Evolutionary conservation across 1,139 yeast genomes (phyloP).

Genomic region (Barnettozyma hawaiiensis): DNA sequence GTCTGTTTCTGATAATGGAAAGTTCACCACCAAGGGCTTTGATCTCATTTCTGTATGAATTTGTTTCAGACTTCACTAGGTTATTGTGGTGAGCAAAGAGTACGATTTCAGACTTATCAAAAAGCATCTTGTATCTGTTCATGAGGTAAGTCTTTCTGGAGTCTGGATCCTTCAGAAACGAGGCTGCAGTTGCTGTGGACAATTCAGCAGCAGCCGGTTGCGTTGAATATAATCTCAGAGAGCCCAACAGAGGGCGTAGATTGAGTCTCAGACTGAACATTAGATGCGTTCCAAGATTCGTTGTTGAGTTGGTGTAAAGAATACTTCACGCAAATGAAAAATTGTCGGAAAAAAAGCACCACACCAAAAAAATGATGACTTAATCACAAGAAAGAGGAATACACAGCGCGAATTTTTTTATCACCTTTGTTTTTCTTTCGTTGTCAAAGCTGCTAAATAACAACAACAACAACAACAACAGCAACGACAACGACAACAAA

Average conservation of each 20-base stretch:
- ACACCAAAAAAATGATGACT: neutral
- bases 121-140: slow-evolving; percentile 68
- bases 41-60: slow-evolving; percentile 55
- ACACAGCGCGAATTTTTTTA: too few relatives aligned
- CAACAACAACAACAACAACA: neutral
- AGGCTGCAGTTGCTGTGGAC: too few relatives aligned
- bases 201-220: slow-evolving; percentile 5
- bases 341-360: too few relatives aligned
- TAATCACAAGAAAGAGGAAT: too few relatives aligned
- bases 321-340: neutral
- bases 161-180: slow-evolving; percentile 16
- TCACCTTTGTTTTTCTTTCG: too few relatives aligned
- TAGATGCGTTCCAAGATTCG: too few relatives aligned
- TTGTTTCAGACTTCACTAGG: slow-evolving; percentile 63
- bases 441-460: too few relatives aligned
- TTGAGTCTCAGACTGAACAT: slow-evolving; percentile 6
- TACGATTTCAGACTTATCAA: slow-evolving; percentile 62
- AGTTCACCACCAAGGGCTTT: slow-evolving; percentile 59
- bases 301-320: too few relatives aligned
- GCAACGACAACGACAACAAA: neutral
- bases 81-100: slow-evolving; percentile 83
- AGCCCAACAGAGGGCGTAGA: neutral
- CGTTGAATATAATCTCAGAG: slow-evolving; percentile 17
- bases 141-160: slow-evolving; percentile 81
- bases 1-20: slow-evolving; percentile 58